These are phyloP conservation scores for Aspergillus bombycis DNA, from an alignment of 2,329 filamentous ascomycete species.

Conservation along the genomic window DNA sequence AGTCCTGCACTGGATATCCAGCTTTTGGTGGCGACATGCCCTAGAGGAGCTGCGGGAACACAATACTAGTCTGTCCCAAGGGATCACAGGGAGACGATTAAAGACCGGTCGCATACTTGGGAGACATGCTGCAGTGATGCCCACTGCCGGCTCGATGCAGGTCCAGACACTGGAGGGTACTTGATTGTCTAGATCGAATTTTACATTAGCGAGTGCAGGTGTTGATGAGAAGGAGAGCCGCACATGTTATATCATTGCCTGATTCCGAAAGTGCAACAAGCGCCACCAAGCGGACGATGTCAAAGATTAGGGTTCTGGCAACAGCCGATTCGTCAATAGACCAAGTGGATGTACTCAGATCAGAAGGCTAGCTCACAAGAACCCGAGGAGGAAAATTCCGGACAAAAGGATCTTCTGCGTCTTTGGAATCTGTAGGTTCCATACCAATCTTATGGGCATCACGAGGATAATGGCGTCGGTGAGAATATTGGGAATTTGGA, in stretches of 20 bases:
- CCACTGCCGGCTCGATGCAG: constrained; percentile 34
- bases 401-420: constrained; percentile 27
- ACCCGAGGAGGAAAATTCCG: constrained; percentile 30
- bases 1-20: not conserved
- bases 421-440: constrained; percentile 28
- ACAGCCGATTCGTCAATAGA: too few species aligned
- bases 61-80: not conserved
- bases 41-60: not conserved
- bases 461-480: constrained; percentile 34
- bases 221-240: not conserved
- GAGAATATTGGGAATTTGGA: constrained; percentile 34
- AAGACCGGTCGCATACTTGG: constrained; percentile 34
- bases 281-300: constrained; percentile 30
- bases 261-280: constrained; percentile 26
- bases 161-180: constrained; percentile 34
- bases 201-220: too few species aligned
- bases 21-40: not conserved
- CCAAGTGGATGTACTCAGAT: too few species aligned
- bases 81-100: constrained; percentile 3
- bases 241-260: constrained; percentile 31
- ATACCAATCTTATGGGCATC: constrained; percentile 31
- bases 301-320: constrained; percentile 31
- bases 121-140: constrained; percentile 32
- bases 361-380: constrained; percentile 23
- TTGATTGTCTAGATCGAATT: constrained; percentile 27